Base-by-base conservation (phyloP, 2,329 filamentous ascomycete species). In the Calonectria honghensis region DNA sequence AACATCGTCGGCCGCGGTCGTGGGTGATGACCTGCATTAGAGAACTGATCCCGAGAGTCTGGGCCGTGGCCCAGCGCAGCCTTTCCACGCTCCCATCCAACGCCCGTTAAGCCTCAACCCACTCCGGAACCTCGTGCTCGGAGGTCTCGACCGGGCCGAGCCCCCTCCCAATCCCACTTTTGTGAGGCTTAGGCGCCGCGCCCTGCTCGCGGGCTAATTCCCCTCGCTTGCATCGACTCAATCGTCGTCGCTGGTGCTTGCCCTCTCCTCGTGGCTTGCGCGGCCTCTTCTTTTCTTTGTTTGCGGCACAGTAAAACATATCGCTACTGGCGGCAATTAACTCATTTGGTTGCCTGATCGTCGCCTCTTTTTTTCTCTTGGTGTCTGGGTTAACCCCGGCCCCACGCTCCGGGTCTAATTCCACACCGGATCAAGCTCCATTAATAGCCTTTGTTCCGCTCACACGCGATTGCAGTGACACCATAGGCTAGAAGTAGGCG, bases 81-180 rank as follows among this genome's bases (percentile, higher is more conserved):
- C 54, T 18, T 37, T 52, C 18, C 65, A 31, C 35, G 20, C 51
- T 48, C 24, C 29, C 24, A 31, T 57, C 18, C 18, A 45, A 31
- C 18, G 48, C 35, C 35, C 41, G 61, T 70, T 31, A 37, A 51
- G 48, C 41, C 18, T 64, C 57, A 51, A 65, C 24, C 37, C 50
- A 65, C 50, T 18, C 37, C 27, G 37, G 48, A 29, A 50, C 48
- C 37, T 27, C 48, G 52, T 63, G 24, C n/a, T 35, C 14, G 37
- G 29, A 51, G 37, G 59, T 66, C 48, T 48, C 20, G 68, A 71
- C 50, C 63, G 48, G 57, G 68, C 39, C 68, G 35, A 29, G 24
- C 27, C 68, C 32, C 68, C 50, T 41, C 27, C 27, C 16, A 9
- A 35, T 54, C 29, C 68, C 51, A 68, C 66, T 24, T 27, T 48